These are phyloP conservation scores for Eucalyptus polyanthemos DNA, from an alignment of 345 rosid species.

Conservation along the genomic window DNA sequence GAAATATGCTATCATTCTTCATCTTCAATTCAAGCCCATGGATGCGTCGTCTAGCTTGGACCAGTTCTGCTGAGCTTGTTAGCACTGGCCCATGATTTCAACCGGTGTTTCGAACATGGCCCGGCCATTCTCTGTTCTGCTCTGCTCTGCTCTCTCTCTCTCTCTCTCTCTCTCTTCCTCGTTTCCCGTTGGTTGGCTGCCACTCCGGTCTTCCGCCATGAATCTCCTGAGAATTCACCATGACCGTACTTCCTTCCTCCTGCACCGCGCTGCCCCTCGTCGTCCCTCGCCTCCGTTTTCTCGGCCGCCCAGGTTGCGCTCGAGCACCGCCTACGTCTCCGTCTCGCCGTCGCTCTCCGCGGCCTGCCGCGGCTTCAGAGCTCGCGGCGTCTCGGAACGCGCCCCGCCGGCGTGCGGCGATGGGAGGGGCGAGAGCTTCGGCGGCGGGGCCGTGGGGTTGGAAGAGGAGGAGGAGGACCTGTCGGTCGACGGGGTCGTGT, in stretches of 20 bases:
- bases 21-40: background rate
- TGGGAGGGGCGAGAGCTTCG: slow-evolving; percentile 10
- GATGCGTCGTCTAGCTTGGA: background rate
- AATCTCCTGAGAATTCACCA: slow-evolving; percentile 31
- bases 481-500: slow-evolving; percentile 41
- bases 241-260: slow-evolving; percentile 5
- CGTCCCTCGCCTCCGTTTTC: background rate
- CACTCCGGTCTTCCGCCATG: slow-evolving; percentile 4
- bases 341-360: background rate
- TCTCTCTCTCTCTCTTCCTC: background rate
- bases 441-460: background rate
- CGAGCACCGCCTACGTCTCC: background rate
- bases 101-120: background rate
- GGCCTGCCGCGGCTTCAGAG: slow-evolving; percentile 12
- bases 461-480: slow-evolving; percentile 39
- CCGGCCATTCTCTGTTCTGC: background rate
- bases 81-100: background rate
- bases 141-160: background rate
- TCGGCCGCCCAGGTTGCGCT: background rate
- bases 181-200: background rate
- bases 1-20: background rate
- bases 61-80: background rate
- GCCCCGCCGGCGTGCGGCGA: slow-evolving; percentile 7
- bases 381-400: slow-evolving; percentile 11
- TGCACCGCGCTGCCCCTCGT: background rate